These are phyloP conservation scores for Guillardia theta DNA, from an alignment of 78 protist genomes.

Conservation along the genomic window DNA sequence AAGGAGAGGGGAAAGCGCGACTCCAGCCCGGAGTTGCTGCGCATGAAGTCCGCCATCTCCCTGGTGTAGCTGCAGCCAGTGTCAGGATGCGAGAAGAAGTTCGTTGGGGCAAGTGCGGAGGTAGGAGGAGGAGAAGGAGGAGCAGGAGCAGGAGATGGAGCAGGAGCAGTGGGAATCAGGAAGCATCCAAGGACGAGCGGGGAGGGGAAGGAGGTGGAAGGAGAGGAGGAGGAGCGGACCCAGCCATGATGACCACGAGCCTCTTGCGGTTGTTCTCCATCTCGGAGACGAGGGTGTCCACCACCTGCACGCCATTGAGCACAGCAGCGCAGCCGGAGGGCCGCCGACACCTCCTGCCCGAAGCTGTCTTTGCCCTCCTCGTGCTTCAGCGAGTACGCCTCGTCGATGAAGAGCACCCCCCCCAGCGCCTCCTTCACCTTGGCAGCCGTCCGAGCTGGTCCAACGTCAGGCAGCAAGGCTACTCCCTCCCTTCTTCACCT, in stretches of 20 bases:
- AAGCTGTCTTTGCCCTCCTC: conserved; percentile 26
- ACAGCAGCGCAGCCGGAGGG: too few species aligned
- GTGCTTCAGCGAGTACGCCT: conserved; percentile 45
- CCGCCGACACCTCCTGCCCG: conserved; percentile 41
- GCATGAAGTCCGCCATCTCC: conserved; percentile 39
- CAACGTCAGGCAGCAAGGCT: not conserved
- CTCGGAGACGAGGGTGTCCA: conserved; percentile 42
- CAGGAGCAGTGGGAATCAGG: not conserved
- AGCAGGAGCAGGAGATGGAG: not conserved
- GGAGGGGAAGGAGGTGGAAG: not conserved
- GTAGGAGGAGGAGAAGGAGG: not conserved
- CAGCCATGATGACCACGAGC: conserved; percentile 46
- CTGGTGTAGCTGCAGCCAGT: too few species aligned
- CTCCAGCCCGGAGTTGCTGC: conserved; percentile 34
- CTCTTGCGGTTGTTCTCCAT: not conserved
- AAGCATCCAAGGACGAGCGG: not conserved
- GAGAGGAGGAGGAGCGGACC: not conserved
- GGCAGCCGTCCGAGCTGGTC: not conserved
- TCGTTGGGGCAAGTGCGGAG: too few species aligned
- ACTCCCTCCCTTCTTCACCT: too few species aligned
- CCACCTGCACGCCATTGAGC: not conserved
- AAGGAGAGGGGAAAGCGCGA: conserved; percentile 53
- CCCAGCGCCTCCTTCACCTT: conserved; percentile 23
- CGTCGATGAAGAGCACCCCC: conserved; percentile 55
- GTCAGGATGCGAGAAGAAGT: too few species aligned